Evolutionary conservation across 2,329 filamentous ascomycete species (phyloP), one percentile per base, ranked within the genome.

Genomic region (Xenosphaeropsis pyriputrescens): DNA sequence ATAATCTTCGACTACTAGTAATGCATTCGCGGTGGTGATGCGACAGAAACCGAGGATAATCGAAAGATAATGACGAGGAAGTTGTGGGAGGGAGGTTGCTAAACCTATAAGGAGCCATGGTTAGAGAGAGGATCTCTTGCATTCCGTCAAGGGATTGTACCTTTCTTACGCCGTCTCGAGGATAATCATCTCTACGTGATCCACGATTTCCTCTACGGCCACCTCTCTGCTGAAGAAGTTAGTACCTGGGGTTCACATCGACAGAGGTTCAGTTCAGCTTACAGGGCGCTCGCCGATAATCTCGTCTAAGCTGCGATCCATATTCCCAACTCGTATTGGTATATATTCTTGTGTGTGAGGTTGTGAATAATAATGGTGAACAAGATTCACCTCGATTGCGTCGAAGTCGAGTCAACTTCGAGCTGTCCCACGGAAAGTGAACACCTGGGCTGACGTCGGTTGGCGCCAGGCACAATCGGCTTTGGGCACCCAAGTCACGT

Each of bases 121-220:
- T 26, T 26, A 26, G 22, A 26, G 22, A 26, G 22, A 26, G 3
- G 5, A 9, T 26, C 8, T 9, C 3, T 11, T 9, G 22, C 12
- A 9, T 6, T 6, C 12, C 22, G 12, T 26, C 3, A 9, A 3
- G 4, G 22, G 4, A 26, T 26, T 54, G 34, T 59, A 89, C 85
- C 85, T 93, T 93, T 86, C 79, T 88, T 58, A 89, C 73, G 62
- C 84, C 84, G 63, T 91, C 84, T 63, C 83, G 79, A 54, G 82
- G 80, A 50, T 71, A 79, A 34, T 67, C 65, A 45, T 45, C 53
- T 32, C 52, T 53, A 39, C 50, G 52, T 36, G 48, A 50, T 42
- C 49, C 50, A 40, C 50, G 46, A 42, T 50, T 46, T 43, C 48
- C 49, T 43, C 40, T 29, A 22, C 50, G 47, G 46, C 49, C 46